Base-by-base conservation (phyloP, 2,329 filamentous ascomycete species). In the Claviceps sp. region DNA sequence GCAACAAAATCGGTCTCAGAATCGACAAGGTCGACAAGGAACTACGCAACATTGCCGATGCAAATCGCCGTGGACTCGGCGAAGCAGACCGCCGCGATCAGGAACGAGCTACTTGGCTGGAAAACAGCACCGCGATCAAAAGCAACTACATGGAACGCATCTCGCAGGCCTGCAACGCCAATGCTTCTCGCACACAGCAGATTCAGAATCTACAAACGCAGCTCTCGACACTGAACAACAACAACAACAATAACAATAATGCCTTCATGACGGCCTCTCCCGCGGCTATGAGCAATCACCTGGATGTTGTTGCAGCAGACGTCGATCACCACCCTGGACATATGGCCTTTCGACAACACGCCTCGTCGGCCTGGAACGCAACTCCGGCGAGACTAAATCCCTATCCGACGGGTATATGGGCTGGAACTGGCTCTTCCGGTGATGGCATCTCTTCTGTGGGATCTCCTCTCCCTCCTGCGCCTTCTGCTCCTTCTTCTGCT, bases 1-100 rank as follows among this genome's bases (percentile, higher is more conserved):
- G 79, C 48, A 87, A 87, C 69, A 86, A 86, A 68, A 81, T 88
- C 43, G 78, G 80, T 52, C 75, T 78, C 26, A 82, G 86, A 49
- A 84, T 87, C 59, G 75, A 76, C 62, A 87, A 87, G 70, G 79
- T 88, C 24, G 81, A 85, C 57, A 82, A 79, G 57, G 85, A 89
- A 65, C 76, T 85, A 58, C 80, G 82, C 52, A 81, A 82, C 59
- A 82, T 89, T 59, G 75, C 77, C 24, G 80, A 84, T 58, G 84
- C 84, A 58, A 86, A 86, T 63, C 75, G 73, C 49, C 76, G 81
- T 48, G 81, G 80, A 1, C 71, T 82, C 20, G 76, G 82, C 56
- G 81, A 83, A 62, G 82, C 79, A 51, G 80, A 81, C 58, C 75
- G 77, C 9, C 73, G 75, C 41, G 72, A 72, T 11, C 76, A 79